These are phyloP conservation scores for Cladophialophora bantiana DNA, from an alignment of 2,329 filamentous ascomycete species.

Conservation along the genomic window DNA sequence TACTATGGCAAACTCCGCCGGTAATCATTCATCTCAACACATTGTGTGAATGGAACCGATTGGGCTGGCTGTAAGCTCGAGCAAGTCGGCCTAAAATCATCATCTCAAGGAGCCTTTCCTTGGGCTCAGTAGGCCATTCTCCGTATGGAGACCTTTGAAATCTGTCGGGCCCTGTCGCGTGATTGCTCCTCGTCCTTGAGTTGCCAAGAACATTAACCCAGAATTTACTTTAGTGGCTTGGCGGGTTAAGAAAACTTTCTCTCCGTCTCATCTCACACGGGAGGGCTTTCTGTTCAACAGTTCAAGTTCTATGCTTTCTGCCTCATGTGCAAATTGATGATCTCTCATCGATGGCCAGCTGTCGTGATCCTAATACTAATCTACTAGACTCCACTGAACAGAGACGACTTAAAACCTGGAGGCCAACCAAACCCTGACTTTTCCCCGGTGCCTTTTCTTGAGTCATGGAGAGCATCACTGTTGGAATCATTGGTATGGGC, in stretches of 20 bases:
- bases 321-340: background rate
- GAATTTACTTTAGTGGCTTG: background rate
- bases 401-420: background rate
- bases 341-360: background rate
- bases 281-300: slow-evolving; percentile 1
- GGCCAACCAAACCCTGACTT: background rate
- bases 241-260: background rate
- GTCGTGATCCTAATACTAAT: background rate
- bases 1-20: no score
- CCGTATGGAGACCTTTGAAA: no score
- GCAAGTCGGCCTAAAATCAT: no score
- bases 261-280: background rate
- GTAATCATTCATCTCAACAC: no score
- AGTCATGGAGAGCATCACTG: slow-evolving; percentile 71
- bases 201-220: background rate
- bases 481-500: slow-evolving; percentile 98
- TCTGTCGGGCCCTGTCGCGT: no score
- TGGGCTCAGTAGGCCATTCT: no score
- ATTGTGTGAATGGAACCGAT: no score
- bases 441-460: background rate
- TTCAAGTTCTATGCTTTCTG: background rate
- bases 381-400: background rate
- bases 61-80: no score
- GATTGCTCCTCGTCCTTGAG: no score
- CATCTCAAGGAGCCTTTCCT: no score